Evolutionary conservation across 306 rosid genomes (phyloP), one percentile per base, ranked within the genome.

Genomic region (Trifolium pratense): DNA sequence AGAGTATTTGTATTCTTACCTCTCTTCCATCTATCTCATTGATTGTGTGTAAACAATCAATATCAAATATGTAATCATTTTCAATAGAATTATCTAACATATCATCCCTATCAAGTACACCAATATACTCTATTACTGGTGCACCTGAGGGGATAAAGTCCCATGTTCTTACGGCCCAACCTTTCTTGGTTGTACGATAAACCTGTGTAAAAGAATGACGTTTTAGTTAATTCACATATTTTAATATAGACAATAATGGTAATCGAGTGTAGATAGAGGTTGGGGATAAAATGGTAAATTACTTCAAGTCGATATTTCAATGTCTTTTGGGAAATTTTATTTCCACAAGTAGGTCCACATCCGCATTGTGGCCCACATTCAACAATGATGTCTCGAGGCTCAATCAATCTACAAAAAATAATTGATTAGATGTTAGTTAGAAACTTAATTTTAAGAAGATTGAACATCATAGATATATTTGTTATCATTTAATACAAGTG

Each of bases 311-410:
- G 23, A 7, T 66, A 56, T 6, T 42, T 60, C 4, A 76, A 12
- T 7, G 26, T 26, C 51, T 42, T 56, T 5, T 76, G 74, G 5
- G 74, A 55, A 42, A 67, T 14, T 43, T 9, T 56, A 5, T 67
- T 76, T 16, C 9, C 26, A 57, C 74, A 76, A 8, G 29, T 14
- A 7, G 66, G 68, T 56, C 68, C 59, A 6, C 80, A 76, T 8
- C 74, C 68, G 29, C 80, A 76, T 8, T 6, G 18, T n/a, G 80
- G 60, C 0, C 80, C 80, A 18, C 80, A 76, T 56, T 76, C 74
- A n/a, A 26, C 57, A 8, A 76, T 5, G 12, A 75, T 14, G n/a
- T 56, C 66, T 14, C n/a, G 68, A 18, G 80, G 26, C 5, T 18
- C 16, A 5, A 17, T 76, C 68, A 76, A 42, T 29, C 74, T 76